Evolutionary conservation across 2,329 filamentous ascomycete species (phyloP).

Genomic region (Leptographium lundbergii): DNA sequence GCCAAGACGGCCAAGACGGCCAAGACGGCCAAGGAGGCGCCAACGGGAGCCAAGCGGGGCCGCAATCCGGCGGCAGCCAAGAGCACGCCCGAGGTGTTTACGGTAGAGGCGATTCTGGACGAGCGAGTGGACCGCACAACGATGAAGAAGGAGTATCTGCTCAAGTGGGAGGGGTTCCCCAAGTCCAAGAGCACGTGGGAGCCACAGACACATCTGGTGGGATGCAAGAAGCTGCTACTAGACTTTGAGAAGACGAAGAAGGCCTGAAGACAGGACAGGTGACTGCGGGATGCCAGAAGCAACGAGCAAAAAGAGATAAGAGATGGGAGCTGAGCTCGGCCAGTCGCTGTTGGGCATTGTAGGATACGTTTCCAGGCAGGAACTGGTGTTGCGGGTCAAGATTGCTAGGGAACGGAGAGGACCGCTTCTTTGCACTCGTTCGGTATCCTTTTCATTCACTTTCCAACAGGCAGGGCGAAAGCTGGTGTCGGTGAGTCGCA

Average conservation of each 20-base stretch:
- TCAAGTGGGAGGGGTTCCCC: conserved; percentile 41
- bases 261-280: not conserved
- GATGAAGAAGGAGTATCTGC: conserved; percentile 28
- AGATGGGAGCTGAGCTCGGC: no score
- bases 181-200: conserved; percentile 39
- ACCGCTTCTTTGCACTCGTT: no score
- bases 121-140: conserved; percentile 24
- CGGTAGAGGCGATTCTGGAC: conserved; percentile 35
- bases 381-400: no score
- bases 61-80: conserved; percentile 1
- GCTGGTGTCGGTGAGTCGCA: no score
- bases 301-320: no score
- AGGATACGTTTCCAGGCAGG: no score
- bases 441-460: no score
- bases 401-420: no score
- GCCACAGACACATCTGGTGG: conserved; percentile 29
- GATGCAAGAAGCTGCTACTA: conserved; percentile 24
- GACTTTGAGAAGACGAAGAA: conserved; percentile 22
- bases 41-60: not conserved
- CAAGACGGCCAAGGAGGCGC: not conserved
- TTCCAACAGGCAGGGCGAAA: no score
- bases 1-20: not conserved
- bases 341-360: no score
- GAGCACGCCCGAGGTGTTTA: conserved; percentile 20
- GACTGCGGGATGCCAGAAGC: not conserved